These are phyloP conservation scores for Pluteus cervinus DNA, from an alignment of 768 basidiomycete genomes.

Conservation along the genomic window DNA sequence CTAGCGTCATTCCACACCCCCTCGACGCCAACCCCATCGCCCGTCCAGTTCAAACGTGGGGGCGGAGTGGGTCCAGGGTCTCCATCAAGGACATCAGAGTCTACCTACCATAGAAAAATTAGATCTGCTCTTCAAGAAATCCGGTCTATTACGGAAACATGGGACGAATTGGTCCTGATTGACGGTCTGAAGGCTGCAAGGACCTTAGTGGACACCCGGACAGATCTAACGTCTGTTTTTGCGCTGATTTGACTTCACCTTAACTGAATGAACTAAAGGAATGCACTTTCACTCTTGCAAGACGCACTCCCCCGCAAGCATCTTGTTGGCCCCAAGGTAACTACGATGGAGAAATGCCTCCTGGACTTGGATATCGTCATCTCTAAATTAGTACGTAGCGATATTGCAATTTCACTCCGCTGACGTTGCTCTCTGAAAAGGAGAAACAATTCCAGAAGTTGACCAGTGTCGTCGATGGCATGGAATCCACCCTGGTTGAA, in stretches of 20 bases:
- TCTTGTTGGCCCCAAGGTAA: slow-evolving; percentile 61
- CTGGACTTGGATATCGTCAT: slow-evolving; percentile 52
- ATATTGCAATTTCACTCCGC: not conserved
- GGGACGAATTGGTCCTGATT: slow-evolving; percentile 77
- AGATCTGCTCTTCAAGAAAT: slow-evolving; percentile 65
- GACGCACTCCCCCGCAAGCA: slow-evolving; percentile 49
- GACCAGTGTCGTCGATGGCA: slow-evolving; percentile 52
- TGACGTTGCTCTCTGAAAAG: slow-evolving; percentile 26
- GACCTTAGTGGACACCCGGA: slow-evolving; percentile 68
- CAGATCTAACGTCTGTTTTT: slow-evolving; percentile 72
- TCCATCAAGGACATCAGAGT: slow-evolving; percentile 52
- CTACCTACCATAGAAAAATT: slow-evolving; percentile 78
- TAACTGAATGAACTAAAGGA: slow-evolving; percentile 43
- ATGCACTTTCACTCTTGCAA: slow-evolving; percentile 52
- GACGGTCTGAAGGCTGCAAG: slow-evolving; percentile 77
- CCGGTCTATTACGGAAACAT: slow-evolving; percentile 54
- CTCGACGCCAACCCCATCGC: slow-evolving; percentile 67
- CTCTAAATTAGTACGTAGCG: slow-evolving; percentile 54
- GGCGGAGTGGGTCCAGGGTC: slow-evolving; percentile 30
- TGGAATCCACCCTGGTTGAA: slow-evolving; percentile 62
- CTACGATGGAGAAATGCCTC: slow-evolving; percentile 61
- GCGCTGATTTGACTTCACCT: not conserved
- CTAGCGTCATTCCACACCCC: slow-evolving; percentile 77
- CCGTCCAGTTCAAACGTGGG: slow-evolving; percentile 39
- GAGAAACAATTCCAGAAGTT: slow-evolving; percentile 68